Evolutionary conservation across 73 alveolate genomes (phyloP), one percentile per base, ranked within the genome.

Genomic region (Paraurostyla sp.): DNA sequence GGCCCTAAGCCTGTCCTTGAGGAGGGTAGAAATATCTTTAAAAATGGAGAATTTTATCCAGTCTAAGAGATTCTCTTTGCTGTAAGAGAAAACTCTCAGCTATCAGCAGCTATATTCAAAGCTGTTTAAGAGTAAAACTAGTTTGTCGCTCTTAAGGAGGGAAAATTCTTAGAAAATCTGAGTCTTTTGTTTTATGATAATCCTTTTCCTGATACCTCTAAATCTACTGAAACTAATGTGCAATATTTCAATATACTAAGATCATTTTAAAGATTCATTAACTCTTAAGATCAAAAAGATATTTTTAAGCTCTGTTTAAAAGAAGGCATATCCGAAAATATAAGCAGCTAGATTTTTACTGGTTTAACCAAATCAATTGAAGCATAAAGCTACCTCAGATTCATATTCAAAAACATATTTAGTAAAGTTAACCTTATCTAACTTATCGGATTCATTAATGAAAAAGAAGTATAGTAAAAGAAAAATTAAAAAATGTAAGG

Each of bases 381-480:
- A 30, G 87, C 87, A 1, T 48, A 73, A 29, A 73, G 87, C 42
- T 73, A 30, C 32, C 42, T 73, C 23, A 73, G 87, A 29, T 73
- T 73, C 36, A 73, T 73, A 2, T 30, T 27, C 48, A 73, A 25
- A 27, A 73, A 73, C 36, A 30, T 73, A 27, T 73, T 73, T 36
- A 43, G 71, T 7, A 73, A 73, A 27, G 46, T 73, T 13, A 73
- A 73, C 46, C 49, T 73, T 6, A 73, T 30, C 27, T 36, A 73
- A 30, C 32, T 73, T 9, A 73, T 73, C 15, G 87, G 73, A n/a
- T 73, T 73, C 71, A 43, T 73, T 2, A 48, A 43, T 48, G 87
- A 73, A 35, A 40, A 43, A 27, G 87, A 73, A 30, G 71, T 23
- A 20, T 3, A 45, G 38, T 30, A 9, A 52, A 73, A 48, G 33